Conservation (phyloP, 2,329 filamentous ascomycete genomes). For the Fusarium verticillioides region DNA sequence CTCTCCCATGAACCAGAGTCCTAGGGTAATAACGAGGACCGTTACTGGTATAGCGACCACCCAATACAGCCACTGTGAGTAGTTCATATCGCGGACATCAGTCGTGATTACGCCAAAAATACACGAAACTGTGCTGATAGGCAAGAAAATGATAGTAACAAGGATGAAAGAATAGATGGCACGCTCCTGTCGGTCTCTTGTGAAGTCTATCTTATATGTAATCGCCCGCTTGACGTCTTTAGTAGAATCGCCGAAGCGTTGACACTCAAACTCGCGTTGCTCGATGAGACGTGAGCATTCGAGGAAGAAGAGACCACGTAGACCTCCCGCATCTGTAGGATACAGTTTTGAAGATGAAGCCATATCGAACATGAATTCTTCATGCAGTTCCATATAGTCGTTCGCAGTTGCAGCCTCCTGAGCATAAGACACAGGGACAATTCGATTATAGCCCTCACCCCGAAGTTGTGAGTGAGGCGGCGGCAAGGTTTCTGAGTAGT, state of each 20-base stretch:
- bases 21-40: slow-evolving; percentile 51
- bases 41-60: slow-evolving; percentile 60
- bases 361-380: slow-evolving; percentile 43
- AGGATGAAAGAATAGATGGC: slow-evolving; percentile 63
- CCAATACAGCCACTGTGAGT: slow-evolving; percentile 63
- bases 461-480: slow-evolving; percentile 6
- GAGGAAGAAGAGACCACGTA: slow-evolving; percentile 52
- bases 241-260: slow-evolving; percentile 46
- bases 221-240: slow-evolving; percentile 47
- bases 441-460: slow-evolving; percentile 12
- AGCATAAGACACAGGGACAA: neutral
- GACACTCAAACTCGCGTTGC: slow-evolving; percentile 50
- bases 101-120: slow-evolving; percentile 65
- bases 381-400: slow-evolving; percentile 39
- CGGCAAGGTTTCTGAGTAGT: slow-evolving; percentile 3
- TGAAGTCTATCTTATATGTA: slow-evolving; percentile 52
- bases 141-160: slow-evolving; percentile 61
- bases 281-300: slow-evolving; percentile 54
- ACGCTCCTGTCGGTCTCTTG: slow-evolving; percentile 58
- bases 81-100: slow-evolving; percentile 62
- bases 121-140: slow-evolving; percentile 58
- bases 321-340: slow-evolving; percentile 51
- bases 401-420: slow-evolving; percentile 17
- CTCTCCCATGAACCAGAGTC: slow-evolving; percentile 58
- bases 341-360: slow-evolving; percentile 49